Base-by-base conservation (phyloP, 441 rosid genomes). In the Raphanus hybrid region DNA sequence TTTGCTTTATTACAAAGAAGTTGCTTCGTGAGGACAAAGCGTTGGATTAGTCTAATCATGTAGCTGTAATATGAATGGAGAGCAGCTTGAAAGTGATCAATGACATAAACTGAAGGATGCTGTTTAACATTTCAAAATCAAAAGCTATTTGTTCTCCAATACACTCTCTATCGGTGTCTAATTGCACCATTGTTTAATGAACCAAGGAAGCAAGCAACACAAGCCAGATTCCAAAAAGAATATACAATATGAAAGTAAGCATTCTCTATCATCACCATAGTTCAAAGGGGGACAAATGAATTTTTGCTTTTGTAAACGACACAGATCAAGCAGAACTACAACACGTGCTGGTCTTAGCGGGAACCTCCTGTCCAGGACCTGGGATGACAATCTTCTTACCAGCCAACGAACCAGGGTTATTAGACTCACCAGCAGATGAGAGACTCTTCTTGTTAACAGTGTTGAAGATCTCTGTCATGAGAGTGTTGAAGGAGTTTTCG, bases 311-410 rank as follows among this genome's bases (percentile, higher is more conserved):
- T 43, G 66, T 63, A 55, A 41, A 64, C 11, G 41, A 50, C 67
- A 69, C 60, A 64, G 63, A 69, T 87, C 85, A 91, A 34, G 82
- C 86, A 43, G 91, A 75, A 67, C 57, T 84, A 75, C 98, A 93
- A 62, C 97, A 88, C 79, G 80, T 57, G 74, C 80, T 86, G 78
- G 70, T 88, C 87, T 82, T 92, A 8, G 80, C 85, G 0, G 96
- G 92, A 75, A 85, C 81, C 79, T 68, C 97, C 64, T 90, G 94
- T 16, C 87, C 97, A 1, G 91, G 94, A 45, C 93, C 96, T 0
- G 97, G 96, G 48, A 94, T 55, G 18, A 89, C 5, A 39, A 94
- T 88, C 84, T 92, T 94, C 90, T 90, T 89, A 74, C 98, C 98
- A 12, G 91, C 73, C 73, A 90, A 78, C 2, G 92, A 85, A n/a